Percentiles rank a stretch among this genome's conserved stretches.
Conservation (phyloP, 768 basidiomycete genomes). For the Pisolithus microcarpus region DNA sequence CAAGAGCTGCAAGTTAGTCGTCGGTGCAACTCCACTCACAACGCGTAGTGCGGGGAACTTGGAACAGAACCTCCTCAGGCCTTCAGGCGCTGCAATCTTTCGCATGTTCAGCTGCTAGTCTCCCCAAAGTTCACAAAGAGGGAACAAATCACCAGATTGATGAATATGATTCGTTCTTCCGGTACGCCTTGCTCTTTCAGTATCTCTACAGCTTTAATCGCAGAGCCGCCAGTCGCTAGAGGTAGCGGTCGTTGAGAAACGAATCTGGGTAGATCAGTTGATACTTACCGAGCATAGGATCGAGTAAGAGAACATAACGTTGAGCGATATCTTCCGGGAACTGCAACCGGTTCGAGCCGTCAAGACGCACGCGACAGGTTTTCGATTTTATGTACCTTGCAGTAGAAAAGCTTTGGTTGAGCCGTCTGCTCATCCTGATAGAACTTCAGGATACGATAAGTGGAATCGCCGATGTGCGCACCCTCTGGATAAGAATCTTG, state of each 20-base stretch:
- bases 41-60: constrained; percentile 72
- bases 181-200: constrained; percentile 87
- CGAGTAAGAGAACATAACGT: constrained; percentile 89
- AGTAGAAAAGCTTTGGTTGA: constrained; percentile 87
- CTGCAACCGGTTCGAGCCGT: constrained; percentile 30
- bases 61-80: constrained; percentile 71
- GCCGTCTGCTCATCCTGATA: constrained; percentile 89
- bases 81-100: constrained; percentile 86
- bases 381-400: constrained; percentile 44
- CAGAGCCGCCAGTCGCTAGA: constrained; percentile 90
- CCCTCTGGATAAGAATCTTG: constrained; percentile 96
- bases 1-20: not conserved
- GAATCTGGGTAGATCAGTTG: not conserved
- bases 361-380: not conserved
- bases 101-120: not conserved
- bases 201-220: constrained; percentile 95
- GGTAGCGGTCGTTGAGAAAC: not conserved
- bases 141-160: constrained; percentile 63
- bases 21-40: constrained; percentile 37
- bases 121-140: not conserved
- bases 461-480: constrained; percentile 27
- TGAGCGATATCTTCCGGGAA: constrained; percentile 89
- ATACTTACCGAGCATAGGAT: constrained; percentile 89
- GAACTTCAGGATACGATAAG: not conserved
- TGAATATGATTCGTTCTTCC: constrained; percentile 91